Evolutionary conservation across 2,329 filamentous ascomycete genomes (phyloP), one percentile per base, ranked within the genome.

Genomic region (Fusarium udum): DNA sequence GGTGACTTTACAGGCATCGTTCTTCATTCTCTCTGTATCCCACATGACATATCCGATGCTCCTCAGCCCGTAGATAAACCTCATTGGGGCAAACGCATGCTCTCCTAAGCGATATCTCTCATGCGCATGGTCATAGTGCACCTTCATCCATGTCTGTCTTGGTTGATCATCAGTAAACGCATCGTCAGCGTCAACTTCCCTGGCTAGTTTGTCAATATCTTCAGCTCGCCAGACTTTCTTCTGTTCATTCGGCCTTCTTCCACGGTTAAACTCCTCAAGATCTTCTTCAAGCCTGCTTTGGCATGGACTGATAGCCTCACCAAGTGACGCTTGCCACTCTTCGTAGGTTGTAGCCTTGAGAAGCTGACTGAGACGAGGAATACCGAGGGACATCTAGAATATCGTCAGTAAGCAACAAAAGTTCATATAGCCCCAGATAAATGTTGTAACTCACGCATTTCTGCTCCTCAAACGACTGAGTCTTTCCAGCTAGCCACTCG

Each of bases 21-120:
- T 61, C 43, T 72, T 48, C 70, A 75, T 72, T 34, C 75, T 67
- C 61, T 64, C 61, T 6, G 53, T 59, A 57, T 77, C 75, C 74
- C 74, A 77, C 62, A 75, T 66, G 2, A 76, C 73, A 36, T 76
- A 75, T 3, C 74, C 74, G n/a, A 75, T 57, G 24, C 67, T 52
- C 26, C 74, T 64, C 45, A 75, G 51, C 5, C 70, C 71, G 36
- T 71, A 73, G 4, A 74, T 46, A 40, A 75, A 75, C 55, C 67
- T 65, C 74, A 74, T 77, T 13, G 70, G 66, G 1, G 74, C 62
- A 49, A 60, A 69, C 1, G 68, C 42, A 24, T 77, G 62, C 5
- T 64, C 51, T 14, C 75, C 74, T 10, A 77, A 49, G 14, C 71
- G 53, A 46, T 71, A 77, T 6, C 73, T 49, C 34, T 69, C 61